Evolutionary conservation across 176 grass and related monocot species (phyloP), one percentile per base, ranked within the genome.

Genomic region (Eremochloa ophiuroides): DNA sequence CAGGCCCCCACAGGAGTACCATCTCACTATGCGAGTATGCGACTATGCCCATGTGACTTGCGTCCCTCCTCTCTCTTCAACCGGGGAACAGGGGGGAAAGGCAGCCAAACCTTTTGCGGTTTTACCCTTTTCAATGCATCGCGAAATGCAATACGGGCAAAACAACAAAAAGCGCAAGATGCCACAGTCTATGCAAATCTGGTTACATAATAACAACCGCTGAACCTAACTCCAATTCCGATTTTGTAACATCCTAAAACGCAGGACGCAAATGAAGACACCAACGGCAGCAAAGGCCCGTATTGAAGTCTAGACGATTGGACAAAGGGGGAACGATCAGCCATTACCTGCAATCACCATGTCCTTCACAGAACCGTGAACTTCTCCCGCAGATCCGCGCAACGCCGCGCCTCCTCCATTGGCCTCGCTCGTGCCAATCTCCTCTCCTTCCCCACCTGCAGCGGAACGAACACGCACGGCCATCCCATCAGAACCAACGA

Each of bases 331-430:
- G 23, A 12, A 11, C 47, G 8, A 68, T 2, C 30, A 44, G 17
- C 28, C 38, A 41, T 39, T 44, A 82, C 88, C 88, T 61, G 46
- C 88, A 40, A 14, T 41, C 23, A 33, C 30, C 30, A 51, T 86
- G 73, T 16, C 29, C 38, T 82, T 39, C 39, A 27, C 29, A 10
- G 27, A 78, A 27, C 28, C 22, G 38, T 10, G 47, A 22, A 7
- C 60, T 60, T 29, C 88, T 40, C 35, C 53, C 79, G 60, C 74
- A 86, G 83, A 86, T 90, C 79, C 88, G 59, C 17, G 37, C 39
- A 39, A 40, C 29, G 73, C 46, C 7, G 58, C 56, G 37, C 55
- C 56, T 39, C 64, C 72, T 39, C 65, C 88, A 37, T 66, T 78
- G 28, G 29, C 78, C 72, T 76, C 43, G 78, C 9, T 26, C 44